A percentile compares a stretch with the other conserved stretches of the same genome.
Evolutionary conservation across 2,329 filamentous ascomycete species (phyloP).

Genomic region (Pyrenophora tritici-repentis): DNA sequence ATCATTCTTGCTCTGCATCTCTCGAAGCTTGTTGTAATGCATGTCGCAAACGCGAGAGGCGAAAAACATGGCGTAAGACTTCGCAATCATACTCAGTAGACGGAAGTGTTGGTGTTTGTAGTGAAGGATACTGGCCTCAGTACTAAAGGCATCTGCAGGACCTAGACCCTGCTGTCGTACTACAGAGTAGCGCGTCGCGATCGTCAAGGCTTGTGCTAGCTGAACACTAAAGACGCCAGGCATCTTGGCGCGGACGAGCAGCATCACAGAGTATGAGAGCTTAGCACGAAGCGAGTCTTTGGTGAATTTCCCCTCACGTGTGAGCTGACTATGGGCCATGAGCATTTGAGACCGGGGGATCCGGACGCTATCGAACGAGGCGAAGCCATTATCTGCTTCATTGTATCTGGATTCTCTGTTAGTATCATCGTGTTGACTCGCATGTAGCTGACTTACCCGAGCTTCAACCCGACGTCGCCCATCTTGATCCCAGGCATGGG

Average conservation of each 20-base stretch:
- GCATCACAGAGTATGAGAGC: conserved; percentile 55
- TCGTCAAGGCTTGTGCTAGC: conserved; percentile 57
- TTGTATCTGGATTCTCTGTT: conserved; percentile 44
- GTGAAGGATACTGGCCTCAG: conserved; percentile 15
- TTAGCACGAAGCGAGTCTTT: conserved; percentile 50
- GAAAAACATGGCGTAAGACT: conserved; percentile 25
- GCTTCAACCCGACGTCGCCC: conserved; percentile 58
- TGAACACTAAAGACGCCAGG: conserved; percentile 53
- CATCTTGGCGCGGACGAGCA: conserved; percentile 51
- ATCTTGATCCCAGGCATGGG: conserved; percentile 54
- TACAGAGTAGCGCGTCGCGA: conserved; percentile 55
- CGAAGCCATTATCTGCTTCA: conserved; percentile 56
- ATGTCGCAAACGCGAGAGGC: conserved; percentile 9
- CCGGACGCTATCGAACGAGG: conserved; percentile 53
- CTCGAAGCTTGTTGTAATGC: conserved; percentile 2
- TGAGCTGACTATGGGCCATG: conserved; percentile 53
- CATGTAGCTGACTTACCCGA: neutral
- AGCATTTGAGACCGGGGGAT: conserved; percentile 55
- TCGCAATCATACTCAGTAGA: conserved; percentile 20
- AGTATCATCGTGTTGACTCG: conserved; percentile 23
- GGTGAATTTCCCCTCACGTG: conserved; percentile 51
- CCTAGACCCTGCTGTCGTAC: conserved; percentile 50
- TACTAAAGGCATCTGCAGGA: neutral
- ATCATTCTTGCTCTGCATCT: conserved; percentile 10
- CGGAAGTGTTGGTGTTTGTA: conserved; percentile 27